Base-by-base conservation (phyloP, 148 eudicot genomes). In the Vaccinium vitisidaea region DNA sequence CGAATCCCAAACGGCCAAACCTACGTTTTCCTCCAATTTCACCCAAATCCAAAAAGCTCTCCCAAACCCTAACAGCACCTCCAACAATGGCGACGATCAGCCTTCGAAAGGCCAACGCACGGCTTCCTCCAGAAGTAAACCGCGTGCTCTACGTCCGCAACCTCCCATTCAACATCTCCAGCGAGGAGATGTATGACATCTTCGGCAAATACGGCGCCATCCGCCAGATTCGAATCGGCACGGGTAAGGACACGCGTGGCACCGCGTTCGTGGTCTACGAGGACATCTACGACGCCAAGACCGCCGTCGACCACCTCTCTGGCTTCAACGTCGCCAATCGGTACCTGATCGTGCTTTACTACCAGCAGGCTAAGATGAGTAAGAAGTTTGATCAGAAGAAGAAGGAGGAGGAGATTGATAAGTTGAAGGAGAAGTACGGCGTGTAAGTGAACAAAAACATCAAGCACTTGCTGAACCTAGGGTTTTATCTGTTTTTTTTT, bases 181-280 rank as follows among this genome's bases (percentile, higher is more conserved):
- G 93, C 91, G 96, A 93, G 75, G 98, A 95, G 84, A 93, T 94
- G 98, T 93, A 94, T 91, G 95, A 94, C 36, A 93, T 94, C 10
- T 94, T 94, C 89, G 98, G 95, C 39, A 94, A 93, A 81, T 94
- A 94, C 89, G 94, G 98, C 2, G 95, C 95, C 16, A 93, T 94
- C 21, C 91, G 95, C 8, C 95, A 93, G 83, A 93, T 94, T 9
- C 88, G 98, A 0, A 89, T 94, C 43, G 98, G 94, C 39, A 92
- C 92, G 2, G 90, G 86, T 76, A 94, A 93, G 92, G 98, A 94
- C 81, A 94, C 98, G 0, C 87, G 94, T 0, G 98, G 98, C 30
- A 93, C 98, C 0, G 93, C 98, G 1, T 94, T 91, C 73, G 93
- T 93, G 1, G 94, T 94, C 2, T 94, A 94, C 90, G 95, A 94